phyloP scores from a whole-genome alignment of 768 basidiomycete genomes.

The Hygrocybe punicea region DNA sequence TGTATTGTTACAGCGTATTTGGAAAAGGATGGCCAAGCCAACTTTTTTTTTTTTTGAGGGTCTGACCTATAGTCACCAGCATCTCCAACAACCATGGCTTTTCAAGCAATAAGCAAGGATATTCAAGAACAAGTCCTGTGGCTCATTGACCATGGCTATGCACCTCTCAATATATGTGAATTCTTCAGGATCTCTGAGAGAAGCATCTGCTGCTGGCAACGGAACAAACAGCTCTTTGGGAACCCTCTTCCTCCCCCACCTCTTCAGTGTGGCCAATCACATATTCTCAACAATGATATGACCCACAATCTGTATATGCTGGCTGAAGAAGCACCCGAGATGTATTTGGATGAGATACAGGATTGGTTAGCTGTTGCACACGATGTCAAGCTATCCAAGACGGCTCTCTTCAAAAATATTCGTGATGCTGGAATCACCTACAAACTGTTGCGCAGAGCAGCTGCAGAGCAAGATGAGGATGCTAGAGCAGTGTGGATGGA shows the following conservation, averaged over 20 bases:
- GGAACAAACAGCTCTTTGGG: constrained; percentile 3
- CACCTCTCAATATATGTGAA: constrained; percentile 13
- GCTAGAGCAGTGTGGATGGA: background rate
- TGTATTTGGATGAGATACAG: constrained; percentile 6
- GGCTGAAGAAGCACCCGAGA: constrained; percentile 1
- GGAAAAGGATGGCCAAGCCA: too few species aligned
- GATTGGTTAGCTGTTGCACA: constrained; percentile 2
- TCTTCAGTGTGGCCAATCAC: constrained; percentile 12
- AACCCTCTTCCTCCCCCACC: constrained; percentile 6
- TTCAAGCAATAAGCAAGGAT: constrained; percentile 16
- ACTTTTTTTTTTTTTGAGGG: too few species aligned
- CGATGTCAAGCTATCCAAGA: background rate
- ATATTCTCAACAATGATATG: constrained; percentile 5
- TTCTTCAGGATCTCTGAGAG: constrained; percentile 12
- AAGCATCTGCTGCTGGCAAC: constrained; percentile 9
- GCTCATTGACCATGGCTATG: constrained; percentile 13
- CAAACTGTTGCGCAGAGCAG: background rate
- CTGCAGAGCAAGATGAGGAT: constrained; percentile 1
- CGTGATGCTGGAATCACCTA: background rate
- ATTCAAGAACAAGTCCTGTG: constrained; percentile 14
- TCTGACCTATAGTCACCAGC: too few species aligned
- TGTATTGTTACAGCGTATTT: too few species aligned
- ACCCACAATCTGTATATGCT: background rate
- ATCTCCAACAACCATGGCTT: constrained; percentile 6
- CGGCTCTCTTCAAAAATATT: background rate